These are phyloP conservation scores for Rosa chinensis DNA, from an alignment of 306 rosid species.

Conservation along the genomic window DNA sequence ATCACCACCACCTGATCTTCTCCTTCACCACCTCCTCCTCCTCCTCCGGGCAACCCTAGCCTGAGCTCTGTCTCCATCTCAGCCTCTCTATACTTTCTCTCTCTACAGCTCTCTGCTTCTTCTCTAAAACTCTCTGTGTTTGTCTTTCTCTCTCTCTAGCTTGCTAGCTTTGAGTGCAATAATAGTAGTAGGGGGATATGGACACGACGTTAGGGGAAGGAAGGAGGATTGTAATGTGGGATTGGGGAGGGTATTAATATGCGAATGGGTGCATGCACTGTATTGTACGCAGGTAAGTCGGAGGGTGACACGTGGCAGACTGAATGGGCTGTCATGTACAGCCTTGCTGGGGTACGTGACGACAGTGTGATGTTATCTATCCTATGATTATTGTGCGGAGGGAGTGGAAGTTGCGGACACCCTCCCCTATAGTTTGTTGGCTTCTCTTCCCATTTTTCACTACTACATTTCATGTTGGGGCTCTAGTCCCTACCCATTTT, in stretches of 20 bases:
- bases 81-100: slow-evolving; percentile 19
- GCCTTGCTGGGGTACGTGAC: slow-evolving; percentile 62
- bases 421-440: slow-evolving; percentile 38
- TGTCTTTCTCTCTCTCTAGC: slow-evolving; percentile 35
- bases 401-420: slow-evolving; percentile 38
- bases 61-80: slow-evolving; percentile 80
- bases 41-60: slow-evolving; percentile 66
- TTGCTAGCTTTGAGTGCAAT: slow-evolving; percentile 46
- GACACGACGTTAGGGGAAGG: slow-evolving; percentile 26
- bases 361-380: slow-evolving; percentile 56
- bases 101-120: slow-evolving; percentile 3
- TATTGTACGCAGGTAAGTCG: slow-evolving; percentile 14
- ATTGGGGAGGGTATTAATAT: slow-evolving; percentile 51
- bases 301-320: slow-evolving; percentile 53
- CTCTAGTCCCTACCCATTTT: not conserved
- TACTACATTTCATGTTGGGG: slow-evolving; percentile 1
- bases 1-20: slow-evolving; percentile 22
- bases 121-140: slow-evolving; percentile 15
- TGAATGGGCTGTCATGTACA: slow-evolving; percentile 53
- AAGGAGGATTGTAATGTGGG: slow-evolving; percentile 30
- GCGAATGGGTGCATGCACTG: slow-evolving; percentile 20
- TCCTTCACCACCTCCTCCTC: slow-evolving; percentile 15
- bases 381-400: slow-evolving; percentile 51
- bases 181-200: slow-evolving; percentile 31
- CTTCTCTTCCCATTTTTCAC: slow-evolving; percentile 19